Base-by-base conservation (phyloP, 169 alveolate species). In the Babesia gibsoni region DNA sequence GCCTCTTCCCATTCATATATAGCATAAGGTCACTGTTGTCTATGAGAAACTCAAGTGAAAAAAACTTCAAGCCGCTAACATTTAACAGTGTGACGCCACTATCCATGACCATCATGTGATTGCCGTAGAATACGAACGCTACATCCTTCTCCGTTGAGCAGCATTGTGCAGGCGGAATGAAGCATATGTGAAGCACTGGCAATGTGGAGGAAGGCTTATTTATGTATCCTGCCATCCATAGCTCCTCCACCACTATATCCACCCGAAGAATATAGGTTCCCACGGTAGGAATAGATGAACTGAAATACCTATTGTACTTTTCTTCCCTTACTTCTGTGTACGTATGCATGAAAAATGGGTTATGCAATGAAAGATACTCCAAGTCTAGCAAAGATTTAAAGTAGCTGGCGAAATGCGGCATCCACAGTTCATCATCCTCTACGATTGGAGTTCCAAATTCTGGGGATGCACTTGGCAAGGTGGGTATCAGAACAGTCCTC, bases 311-410 rank as follows among this genome's bases (percentile, higher is more conserved):
- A 14, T 18, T 16, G 36, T 46, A 30, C 2, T 8, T 23, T 7
- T 52, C 66, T 3, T 36, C 67, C 8, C 36, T 22, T 12, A 8
- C 64, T 5, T 27, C 36, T 4, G 4, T 46, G n/a, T 22, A 9
- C 30, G 16, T 22, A 42, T 67, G 30, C 18, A 46, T 10, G 36
- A 77, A n/a, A 8, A 77, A 32, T 1, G 86, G 86, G 59, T 77
- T 52, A 35, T 77, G 80, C 49, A 77, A 36, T 3, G 86, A 37
- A 18, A 77, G 50, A 52, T 77, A 77, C 58, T 77, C 82, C 27
- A 77, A 49, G 42, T 39, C 52, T 30, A 37, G 22, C 39, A 77
- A 30, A 0, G 79, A 66, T 61, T 77, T 81, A 36, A 61, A 53
- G 12, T 16, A 33, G 29, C 54, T 52, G 20, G 57, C 30, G 22